These are phyloP conservation scores for Fusarium virguliforme DNA, from an alignment of 2,329 filamentous ascomycete species.

Conservation along the genomic window DNA sequence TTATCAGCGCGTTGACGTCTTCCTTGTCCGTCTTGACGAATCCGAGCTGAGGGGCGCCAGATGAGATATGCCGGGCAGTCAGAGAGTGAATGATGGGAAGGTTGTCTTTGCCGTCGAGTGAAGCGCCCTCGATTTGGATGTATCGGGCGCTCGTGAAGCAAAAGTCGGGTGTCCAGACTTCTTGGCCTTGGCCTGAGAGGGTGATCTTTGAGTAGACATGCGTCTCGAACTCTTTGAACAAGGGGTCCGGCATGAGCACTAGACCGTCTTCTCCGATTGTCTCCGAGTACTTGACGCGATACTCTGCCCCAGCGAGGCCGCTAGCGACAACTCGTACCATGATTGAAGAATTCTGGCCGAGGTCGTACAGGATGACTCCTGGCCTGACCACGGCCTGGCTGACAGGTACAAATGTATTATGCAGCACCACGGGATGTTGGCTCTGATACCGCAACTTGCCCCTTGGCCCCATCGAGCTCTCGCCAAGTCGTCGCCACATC, in stretches of 20 bases:
- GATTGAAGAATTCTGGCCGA: slow-evolving; percentile 49
- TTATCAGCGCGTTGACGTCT: slow-evolving; percentile 60
- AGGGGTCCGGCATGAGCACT: slow-evolving; percentile 60
- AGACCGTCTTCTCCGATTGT: slow-evolving; percentile 47
- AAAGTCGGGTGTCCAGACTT: slow-evolving; percentile 60
- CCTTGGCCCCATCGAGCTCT: slow-evolving; percentile 54
- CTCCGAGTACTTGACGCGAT: slow-evolving; percentile 47
- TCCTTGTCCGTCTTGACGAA: slow-evolving; percentile 59
- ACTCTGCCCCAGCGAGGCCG: slow-evolving; percentile 36
- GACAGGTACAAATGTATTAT: slow-evolving; percentile 56
- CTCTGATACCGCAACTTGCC: slow-evolving; percentile 59
- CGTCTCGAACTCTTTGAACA: slow-evolving; percentile 55
- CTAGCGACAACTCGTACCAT: slow-evolving; percentile 46
- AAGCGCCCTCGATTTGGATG: slow-evolving; percentile 59
- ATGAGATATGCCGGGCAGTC: slow-evolving; percentile 58
- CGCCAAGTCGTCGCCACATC: no score
- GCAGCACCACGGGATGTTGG: slow-evolving; percentile 58
- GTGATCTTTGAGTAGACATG: slow-evolving; percentile 59
- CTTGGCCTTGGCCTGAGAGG: slow-evolving; percentile 53
- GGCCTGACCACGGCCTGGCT: slow-evolving; percentile 35
- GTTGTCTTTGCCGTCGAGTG: slow-evolving; percentile 44
- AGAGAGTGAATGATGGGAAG: slow-evolving; percentile 57
- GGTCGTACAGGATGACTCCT: slow-evolving; percentile 42
- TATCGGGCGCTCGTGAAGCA: slow-evolving; percentile 61
- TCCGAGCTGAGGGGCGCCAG: slow-evolving; percentile 57